phyloP scores from a whole-genome alignment of 1,284 basidiomycete species.

The Melampsora americana region DNA sequence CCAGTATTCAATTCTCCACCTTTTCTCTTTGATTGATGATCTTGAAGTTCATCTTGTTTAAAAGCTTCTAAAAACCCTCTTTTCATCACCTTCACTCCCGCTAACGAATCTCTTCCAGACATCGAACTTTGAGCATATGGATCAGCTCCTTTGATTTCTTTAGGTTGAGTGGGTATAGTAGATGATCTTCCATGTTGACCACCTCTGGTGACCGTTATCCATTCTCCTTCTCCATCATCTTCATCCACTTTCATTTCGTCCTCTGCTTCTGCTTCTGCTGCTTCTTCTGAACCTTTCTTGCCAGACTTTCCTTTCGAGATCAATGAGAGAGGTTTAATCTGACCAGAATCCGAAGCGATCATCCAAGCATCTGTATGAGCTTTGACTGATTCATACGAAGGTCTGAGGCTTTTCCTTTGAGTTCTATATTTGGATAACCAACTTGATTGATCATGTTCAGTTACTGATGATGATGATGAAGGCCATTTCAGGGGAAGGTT shows the following conservation, averaged over 20 bases:
- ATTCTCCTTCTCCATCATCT: constrained; percentile 21
- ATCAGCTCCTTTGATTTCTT: not conserved
- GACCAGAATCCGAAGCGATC: not conserved
- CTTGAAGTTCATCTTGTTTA: not conserved
- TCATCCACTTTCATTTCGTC: constrained; percentile 7
- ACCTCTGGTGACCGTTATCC: constrained; percentile 19
- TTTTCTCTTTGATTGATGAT: not conserved
- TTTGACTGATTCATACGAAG: not conserved
- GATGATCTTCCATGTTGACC: constrained; percentile 41
- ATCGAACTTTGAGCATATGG: constrained; percentile 43
- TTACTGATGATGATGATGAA: not conserved
- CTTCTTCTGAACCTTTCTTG: not conserved
- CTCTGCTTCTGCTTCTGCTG: not conserved
- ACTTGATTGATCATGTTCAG: not conserved
- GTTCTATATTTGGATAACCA: constrained; percentile 1
- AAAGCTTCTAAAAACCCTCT: constrained; percentile 27
- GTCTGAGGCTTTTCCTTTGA: not conserved
- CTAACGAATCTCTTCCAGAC: constrained; percentile 24
- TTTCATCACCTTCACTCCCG: constrained; percentile 41
- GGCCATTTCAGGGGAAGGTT: not conserved
- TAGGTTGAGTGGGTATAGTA: constrained; percentile 28
- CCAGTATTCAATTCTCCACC: not conserved
- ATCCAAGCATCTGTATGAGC: constrained; percentile 36
- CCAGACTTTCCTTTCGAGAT: not conserved
- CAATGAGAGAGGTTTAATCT: constrained; percentile 2